A percentile compares a stretch with the other conserved stretches of the same genome.
Conservation (phyloP, 2,329 filamentous ascomycete species). For the Rachicladosporium sp. region DNA sequence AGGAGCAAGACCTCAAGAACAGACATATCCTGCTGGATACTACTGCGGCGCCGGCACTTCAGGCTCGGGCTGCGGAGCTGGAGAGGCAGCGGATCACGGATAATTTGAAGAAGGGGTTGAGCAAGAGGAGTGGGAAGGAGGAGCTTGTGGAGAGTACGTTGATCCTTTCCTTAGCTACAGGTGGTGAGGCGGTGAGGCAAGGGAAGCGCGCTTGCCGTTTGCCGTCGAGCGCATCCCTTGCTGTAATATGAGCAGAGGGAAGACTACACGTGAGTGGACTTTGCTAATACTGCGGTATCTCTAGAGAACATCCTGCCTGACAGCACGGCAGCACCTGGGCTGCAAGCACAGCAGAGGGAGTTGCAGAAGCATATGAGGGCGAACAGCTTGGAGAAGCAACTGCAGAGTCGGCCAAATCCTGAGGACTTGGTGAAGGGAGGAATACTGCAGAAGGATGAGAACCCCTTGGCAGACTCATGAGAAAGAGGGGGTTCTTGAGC, state of each 20-base stretch:
- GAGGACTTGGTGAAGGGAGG: slow-evolving; percentile 68
- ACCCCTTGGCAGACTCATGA: slow-evolving; percentile 5
- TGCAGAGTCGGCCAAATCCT: slow-evolving; percentile 63
- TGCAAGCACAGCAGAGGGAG: slow-evolving; percentile 72
- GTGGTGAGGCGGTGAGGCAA: no score
- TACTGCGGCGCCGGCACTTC: slow-evolving; percentile 54
- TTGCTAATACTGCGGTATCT: no score
- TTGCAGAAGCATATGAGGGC: slow-evolving; percentile 80
- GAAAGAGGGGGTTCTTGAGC: not conserved
- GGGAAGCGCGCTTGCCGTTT: no score
- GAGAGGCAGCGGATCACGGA: slow-evolving; percentile 52
- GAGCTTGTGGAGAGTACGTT: slow-evolving; percentile 66
- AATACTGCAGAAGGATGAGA: slow-evolving; percentile 45
- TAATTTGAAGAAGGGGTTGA: slow-evolving; percentile 51
- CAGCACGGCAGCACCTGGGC: slow-evolving; percentile 61
- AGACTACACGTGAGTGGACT: no score
- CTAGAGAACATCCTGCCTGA: slow-evolving; percentile 77
- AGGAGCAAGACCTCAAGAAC: slow-evolving; percentile 52
- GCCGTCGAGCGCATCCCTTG: no score
- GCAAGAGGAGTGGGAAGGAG: slow-evolving; percentile 54
- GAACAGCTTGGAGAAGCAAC: slow-evolving; percentile 76
- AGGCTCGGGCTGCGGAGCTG: slow-evolving; percentile 49
- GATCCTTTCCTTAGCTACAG: no score
- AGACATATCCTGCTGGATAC: slow-evolving; percentile 57
- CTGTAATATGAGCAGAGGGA: no score